Conservation (phyloP, 495 filamentous ascomycete genomes). For the Hypoxylon subgilvum region DNA sequence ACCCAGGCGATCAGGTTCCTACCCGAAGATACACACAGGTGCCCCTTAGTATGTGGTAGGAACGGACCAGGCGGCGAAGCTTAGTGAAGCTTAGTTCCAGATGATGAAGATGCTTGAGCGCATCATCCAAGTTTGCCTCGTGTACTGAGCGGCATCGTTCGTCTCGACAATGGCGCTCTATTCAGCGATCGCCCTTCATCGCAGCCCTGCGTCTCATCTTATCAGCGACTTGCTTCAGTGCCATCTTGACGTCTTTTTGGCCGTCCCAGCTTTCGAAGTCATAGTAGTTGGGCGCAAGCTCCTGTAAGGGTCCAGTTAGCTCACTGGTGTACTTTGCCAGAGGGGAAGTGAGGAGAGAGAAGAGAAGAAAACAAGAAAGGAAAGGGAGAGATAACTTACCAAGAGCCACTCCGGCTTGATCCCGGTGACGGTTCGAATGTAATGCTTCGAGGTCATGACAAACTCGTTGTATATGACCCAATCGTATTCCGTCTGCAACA, state of each 20-base stretch:
- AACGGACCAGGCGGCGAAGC: too few relatives aligned
- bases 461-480: conserved; percentile 99
- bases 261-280: conserved; percentile 76
- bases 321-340: neutral
- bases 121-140: too few relatives aligned
- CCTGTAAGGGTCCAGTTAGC: conserved; percentile 48
- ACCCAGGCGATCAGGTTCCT: too few relatives aligned
- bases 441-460: conserved; percentile 96
- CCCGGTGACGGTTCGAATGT: conserved; percentile 71
- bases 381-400: conserved; percentile 60
- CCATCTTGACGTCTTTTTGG: conserved; percentile 82
- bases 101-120: too few relatives aligned
- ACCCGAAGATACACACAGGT: too few relatives aligned
- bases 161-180: too few relatives aligned
- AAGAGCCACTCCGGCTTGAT: conserved; percentile 84
- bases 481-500: conserved; percentile 81
- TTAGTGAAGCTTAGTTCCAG: too few relatives aligned
- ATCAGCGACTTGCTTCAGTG: conserved; percentile 74
- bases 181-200: conserved; percentile 57
- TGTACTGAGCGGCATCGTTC: too few relatives aligned
- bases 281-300: conserved; percentile 92
- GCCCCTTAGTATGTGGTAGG: too few relatives aligned
- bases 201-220: conserved; percentile 76
- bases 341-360: too few relatives aligned
- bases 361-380: neutral